Base-by-base conservation (phyloP, 78 protist genomes). In the Andalucia godoyi region DNA sequence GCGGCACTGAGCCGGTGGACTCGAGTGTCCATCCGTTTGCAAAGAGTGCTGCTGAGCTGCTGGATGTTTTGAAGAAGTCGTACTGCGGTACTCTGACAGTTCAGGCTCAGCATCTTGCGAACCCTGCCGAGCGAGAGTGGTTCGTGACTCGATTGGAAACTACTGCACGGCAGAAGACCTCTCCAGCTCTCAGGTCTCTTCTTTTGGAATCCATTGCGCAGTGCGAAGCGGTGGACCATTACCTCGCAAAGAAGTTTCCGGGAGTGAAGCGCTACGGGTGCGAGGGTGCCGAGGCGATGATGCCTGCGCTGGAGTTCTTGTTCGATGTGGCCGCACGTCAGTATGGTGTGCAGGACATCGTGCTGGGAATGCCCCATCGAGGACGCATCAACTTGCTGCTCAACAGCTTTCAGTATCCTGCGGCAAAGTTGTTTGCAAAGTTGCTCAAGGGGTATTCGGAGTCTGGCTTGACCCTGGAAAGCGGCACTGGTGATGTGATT, bases 331-430 rank as follows among this genome's bases (percentile, higher is more conserved):
- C 72, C 21, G 57, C 51, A 13, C 41, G 40, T n/a, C 21, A 55
- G 21, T 21, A 21, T 30, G 25, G 25, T 21, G 75, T 88, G 23
- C 66, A 71, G 53, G 71, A 79, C 45, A 57, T 87, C 33, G 80
- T 76, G 50, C 61, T 91, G 55, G 93, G 89, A 41, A 87, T 88
- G 92, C 85, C 96, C 45, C 96, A 91, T 60, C 75, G 96, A 40
- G 96, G 96, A 17, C 54, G 92, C 36, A 61, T 86, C 32, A 86
- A 86, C 50, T n/a, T 81, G 3, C 50, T 76, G 2, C 6, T 13
- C 9, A 59, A 39, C 51, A 18, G 52, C 17, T 27, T 78, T 29
- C 30, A 34, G 40, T 62, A 74, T 52, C 88, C 88, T 25, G 1
- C 65, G 51, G 71, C 45, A 46, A 37, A 43, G 55, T 72, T 82